Percentiles rank a stretch among this genome's conserved stretches.
Conservation (phyloP, 2,329 filamentous ascomycete species). For the Arthrobotrys entomopaga region DNA sequence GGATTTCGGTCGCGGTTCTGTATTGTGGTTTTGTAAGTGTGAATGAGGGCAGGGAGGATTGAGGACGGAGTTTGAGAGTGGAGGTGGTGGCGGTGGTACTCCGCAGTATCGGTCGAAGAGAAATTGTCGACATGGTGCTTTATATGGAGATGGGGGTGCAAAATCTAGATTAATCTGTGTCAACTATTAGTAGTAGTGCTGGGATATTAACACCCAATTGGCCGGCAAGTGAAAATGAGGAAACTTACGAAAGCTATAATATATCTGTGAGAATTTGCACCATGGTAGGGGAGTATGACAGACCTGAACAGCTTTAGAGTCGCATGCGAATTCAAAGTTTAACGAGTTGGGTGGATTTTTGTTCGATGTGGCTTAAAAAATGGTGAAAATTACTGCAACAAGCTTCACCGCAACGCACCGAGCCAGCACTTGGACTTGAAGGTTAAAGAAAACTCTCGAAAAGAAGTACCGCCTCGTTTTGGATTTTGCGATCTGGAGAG, state of each 20-base stretch:
- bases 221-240: neutral
- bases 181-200: neutral
- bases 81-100: conserved; percentile 21
- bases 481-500: too few species aligned
- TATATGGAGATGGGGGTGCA: neutral
- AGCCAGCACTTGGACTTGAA: too few species aligned
- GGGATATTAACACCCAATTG: conserved; percentile 22
- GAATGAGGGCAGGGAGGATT: conserved; percentile 12
- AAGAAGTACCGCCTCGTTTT: too few species aligned
- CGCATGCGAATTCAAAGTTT: too few species aligned
- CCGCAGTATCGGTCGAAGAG: conserved; percentile 56
- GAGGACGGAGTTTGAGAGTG: conserved; percentile 13
- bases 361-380: conserved; percentile 36
- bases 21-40: conserved; percentile 73
- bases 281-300: conserved; percentile 1
- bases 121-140: conserved; percentile 54
- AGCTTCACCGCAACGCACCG: conserved; percentile 17
- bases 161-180: neutral
- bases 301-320: neutral
- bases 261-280: neutral
- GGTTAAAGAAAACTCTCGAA: too few species aligned
- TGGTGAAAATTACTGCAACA: conserved; percentile 46
- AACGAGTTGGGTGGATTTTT: too few species aligned
- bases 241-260: conserved; percentile 6
- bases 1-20: conserved; percentile 76